Conservation (phyloP, 495 filamentous ascomycete species). For the Cercophora scortea region DNA sequence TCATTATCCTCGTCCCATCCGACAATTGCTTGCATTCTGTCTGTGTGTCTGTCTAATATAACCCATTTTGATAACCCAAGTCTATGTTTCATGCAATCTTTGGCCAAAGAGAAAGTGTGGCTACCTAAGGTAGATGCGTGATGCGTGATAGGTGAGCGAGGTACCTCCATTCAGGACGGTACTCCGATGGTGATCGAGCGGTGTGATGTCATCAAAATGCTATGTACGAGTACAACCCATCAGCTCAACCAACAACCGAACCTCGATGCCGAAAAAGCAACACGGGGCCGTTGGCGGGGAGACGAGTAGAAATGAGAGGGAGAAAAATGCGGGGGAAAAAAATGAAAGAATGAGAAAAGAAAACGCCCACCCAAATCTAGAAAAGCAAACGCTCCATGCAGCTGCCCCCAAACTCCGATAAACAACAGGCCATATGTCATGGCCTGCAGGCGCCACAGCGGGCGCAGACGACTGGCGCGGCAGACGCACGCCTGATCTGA, state of each 20-base stretch:
- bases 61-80: not conserved
- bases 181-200: too few relatives aligned
- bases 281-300: not conserved
- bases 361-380: too few relatives aligned
- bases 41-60: conserved; percentile 1
- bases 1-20: not conserved
- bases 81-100: not conserved
- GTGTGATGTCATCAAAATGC: not conserved
- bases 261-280: not conserved
- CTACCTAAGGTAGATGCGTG: not conserved
- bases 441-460: not conserved
- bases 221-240: not conserved
- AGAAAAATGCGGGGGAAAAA: not conserved
- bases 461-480: not conserved
- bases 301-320: not conserved
- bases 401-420: too few relatives aligned
- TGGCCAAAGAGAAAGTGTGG: not conserved
- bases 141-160: not conserved
- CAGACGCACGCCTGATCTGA: not conserved
- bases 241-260: not conserved
- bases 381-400: too few relatives aligned
- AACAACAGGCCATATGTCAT: not conserved
- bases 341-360: not conserved
- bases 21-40: conserved; percentile 27
- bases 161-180: not conserved